A percentile compares a stretch with the other conserved stretches of the same genome.
These are phyloP conservation scores for Rubroboletus pulcherrimus DNA, from an alignment of 768 basidiomycete species.

Conservation along the genomic window DNA sequence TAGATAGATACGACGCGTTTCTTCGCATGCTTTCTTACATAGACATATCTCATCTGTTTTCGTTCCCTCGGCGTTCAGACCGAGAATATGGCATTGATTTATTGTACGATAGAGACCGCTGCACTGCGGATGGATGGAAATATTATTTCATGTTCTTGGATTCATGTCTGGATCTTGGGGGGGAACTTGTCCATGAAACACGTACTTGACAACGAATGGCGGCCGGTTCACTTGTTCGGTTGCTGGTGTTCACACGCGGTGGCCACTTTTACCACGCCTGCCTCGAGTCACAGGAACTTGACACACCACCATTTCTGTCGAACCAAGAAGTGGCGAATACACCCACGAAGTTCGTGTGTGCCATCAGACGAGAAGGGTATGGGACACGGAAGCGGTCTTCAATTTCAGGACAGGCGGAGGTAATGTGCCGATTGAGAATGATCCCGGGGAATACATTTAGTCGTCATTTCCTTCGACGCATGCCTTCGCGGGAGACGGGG, in stretches of 20 bases:
- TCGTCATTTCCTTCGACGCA: not conserved
- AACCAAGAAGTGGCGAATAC: not conserved
- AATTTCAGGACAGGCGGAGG: not conserved
- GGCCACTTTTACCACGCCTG: not conserved
- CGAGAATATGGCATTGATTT: conserved; percentile 35
- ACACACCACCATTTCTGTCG: no score
- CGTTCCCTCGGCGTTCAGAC: conserved; percentile 5
- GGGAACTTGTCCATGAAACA: conserved; percentile 6
- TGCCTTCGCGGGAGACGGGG: conserved; percentile 18
- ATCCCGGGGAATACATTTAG: not conserved
- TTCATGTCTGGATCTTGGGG: not conserved
- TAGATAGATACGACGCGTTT: conserved; percentile 29
- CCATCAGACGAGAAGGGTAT: conserved; percentile 9
- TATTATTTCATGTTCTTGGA: conserved; percentile 28
- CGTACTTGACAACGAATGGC: conserved; percentile 13
- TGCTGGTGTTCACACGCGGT: conserved; percentile 2
- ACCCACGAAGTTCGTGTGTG: conserved; percentile 10
- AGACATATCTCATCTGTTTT: conserved; percentile 22
- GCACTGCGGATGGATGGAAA: conserved; percentile 29
- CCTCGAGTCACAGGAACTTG: not conserved
- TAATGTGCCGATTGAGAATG: not conserved
- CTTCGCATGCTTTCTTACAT: conserved; percentile 27
- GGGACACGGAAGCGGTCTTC: not conserved
- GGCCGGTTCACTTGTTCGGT: not conserved
- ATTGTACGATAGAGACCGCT: conserved; percentile 32